Evolutionary conservation across 306 rosid genomes (phyloP), one percentile per base, ranked within the genome.

Genomic region (Quercus variabilis): DNA sequence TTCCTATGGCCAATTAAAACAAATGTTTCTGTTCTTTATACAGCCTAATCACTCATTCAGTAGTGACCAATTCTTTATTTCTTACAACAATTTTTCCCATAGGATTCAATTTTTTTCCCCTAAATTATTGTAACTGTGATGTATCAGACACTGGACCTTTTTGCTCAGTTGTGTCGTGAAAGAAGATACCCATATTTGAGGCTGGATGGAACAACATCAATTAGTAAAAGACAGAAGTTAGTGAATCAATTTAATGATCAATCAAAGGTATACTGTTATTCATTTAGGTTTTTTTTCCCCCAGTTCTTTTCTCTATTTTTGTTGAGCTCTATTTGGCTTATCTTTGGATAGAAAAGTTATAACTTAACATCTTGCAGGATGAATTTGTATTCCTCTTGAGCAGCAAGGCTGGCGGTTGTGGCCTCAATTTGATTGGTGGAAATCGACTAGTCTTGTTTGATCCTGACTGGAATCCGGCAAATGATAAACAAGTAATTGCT

Each of bases 331-430:
- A 38, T 55, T 67, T 55, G 7, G 15, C 72, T 46, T 55, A 23
- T 73, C 28, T 38, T 74, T 70, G 56, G 14, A 55, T 63, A 55
- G 69, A 71, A 81, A 52, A 52, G 33, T 62, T 18, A 6, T 67
- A 25, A 74, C 55, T 74, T 78, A 64, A 43, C 56, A 63, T 69
- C 55, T 80, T 81, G 89, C 92, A 94, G 99, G 99, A 91, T 49
- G 92, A 94, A 80, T 94, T 94, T 83, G 93, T 82, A 79, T 94
- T 94, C 90, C 97, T 94, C 69, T 85, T 94, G 73, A 94, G 99
- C 91, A 94, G 99, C 86, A 94, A 94, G 91, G 99, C 99, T 85
- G 99, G 99, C 81, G 99, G 99, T 71, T 94, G 99, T 81, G 99
- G 99, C 80, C 97, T 94, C 79, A 94, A 94, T 89, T 87, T 94